These are phyloP conservation scores for Elymus sibiricus DNA, from an alignment of 176 grass and related monocot genomes.

Conservation along the genomic window DNA sequence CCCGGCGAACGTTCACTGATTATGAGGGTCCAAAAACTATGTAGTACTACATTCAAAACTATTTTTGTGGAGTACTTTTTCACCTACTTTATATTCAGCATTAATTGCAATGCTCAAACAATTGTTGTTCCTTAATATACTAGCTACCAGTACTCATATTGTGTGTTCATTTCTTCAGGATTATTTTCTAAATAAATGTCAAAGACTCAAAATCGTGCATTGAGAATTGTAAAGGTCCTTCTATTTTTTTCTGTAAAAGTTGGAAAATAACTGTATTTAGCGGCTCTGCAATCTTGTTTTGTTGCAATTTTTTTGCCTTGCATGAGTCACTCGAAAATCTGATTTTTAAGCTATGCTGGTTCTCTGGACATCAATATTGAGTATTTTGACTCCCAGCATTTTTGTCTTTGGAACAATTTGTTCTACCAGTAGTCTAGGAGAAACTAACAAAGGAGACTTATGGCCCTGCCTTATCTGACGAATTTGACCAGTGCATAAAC, in stretches of 20 bases:
- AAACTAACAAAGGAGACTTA: neutral
- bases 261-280: neutral
- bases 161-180: neutral
- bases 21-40: too few relatives aligned
- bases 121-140: neutral
- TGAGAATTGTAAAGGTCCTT: neutral
- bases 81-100: neutral
- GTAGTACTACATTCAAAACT: neutral
- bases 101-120: neutral
- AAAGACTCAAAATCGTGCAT: neutral
- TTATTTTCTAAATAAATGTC: neutral
- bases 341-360: neutral
- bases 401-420: neutral
- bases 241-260: neutral
- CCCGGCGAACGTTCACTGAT: too few relatives aligned
- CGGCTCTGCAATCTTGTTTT: neutral
- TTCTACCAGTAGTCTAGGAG: neutral
- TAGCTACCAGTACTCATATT: neutral
- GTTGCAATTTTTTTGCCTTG: neutral
- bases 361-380: neutral
- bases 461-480: neutral
- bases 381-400: neutral
- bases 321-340: neutral
- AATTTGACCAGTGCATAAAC: neutral
- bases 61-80: neutral